Conservation (phyloP, 805 yeast genomes). For the Suhomyces pyralidae region DNA sequence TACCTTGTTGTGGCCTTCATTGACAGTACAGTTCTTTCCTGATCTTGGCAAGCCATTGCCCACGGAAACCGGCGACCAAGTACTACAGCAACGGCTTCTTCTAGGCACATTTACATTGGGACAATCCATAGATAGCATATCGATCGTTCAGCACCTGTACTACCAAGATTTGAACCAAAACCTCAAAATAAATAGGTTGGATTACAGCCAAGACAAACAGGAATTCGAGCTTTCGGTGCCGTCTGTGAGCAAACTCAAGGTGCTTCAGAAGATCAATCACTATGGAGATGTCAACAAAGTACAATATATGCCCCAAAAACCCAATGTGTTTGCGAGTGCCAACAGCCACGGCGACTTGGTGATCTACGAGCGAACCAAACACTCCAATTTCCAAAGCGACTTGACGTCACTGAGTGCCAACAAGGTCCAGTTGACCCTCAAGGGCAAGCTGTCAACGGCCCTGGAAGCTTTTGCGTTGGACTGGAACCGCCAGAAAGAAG, state of each 20-base stretch:
- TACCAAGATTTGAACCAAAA: constrained; percentile 31
- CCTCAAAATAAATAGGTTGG: constrained; percentile 34
- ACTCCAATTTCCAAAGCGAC: constrained; percentile 37
- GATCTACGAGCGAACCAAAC: constrained; percentile 82
- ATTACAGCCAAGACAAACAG: constrained; percentile 35
- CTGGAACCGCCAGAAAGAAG: constrained; percentile 70
- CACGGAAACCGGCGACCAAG: constrained; percentile 4
- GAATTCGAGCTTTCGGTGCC: constrained; percentile 34
- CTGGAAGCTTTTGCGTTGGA: constrained; percentile 66
- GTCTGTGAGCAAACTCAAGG: constrained; percentile 25
- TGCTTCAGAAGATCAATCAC: constrained; percentile 60
- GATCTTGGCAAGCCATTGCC: constrained; percentile 32
- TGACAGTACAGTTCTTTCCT: constrained; percentile 61
- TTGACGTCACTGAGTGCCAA: constrained; percentile 25
- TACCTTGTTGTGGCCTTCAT: constrained; percentile 62
- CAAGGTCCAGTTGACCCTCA: constrained; percentile 53
- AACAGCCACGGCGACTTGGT: constrained; percentile 63
- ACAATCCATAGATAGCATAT: constrained; percentile 47
- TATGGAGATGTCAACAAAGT: constrained; percentile 72
- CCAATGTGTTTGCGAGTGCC: constrained; percentile 72
- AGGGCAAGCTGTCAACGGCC: constrained; percentile 27
- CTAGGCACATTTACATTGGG: constrained; percentile 67
- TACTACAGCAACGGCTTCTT: constrained; percentile 40
- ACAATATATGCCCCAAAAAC: constrained; percentile 79
- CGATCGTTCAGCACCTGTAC: constrained; percentile 33